Conservation (phyloP, 371 early-diverging fungal genomes). For the Umbelopsis sp. region DNA sequence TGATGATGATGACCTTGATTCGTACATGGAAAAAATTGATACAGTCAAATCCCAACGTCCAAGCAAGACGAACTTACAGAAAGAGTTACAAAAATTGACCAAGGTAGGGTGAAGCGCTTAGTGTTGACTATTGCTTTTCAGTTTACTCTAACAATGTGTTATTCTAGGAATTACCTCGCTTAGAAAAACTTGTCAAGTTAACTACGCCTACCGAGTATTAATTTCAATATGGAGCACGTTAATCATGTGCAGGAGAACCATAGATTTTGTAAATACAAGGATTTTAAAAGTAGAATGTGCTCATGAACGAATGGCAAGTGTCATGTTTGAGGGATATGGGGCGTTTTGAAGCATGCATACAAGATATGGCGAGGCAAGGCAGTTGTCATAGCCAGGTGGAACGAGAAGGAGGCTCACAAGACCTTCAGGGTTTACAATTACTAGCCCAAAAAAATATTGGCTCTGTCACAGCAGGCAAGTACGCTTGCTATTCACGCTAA, state of each 20-base stretch:
- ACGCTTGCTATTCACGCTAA: too few species aligned
- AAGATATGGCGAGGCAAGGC: too few species aligned
- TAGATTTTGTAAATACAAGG: not conserved
- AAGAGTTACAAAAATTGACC: constrained; percentile 48
- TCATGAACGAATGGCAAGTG: too few species aligned
- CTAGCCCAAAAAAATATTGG: too few species aligned
- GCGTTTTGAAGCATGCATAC: too few species aligned
- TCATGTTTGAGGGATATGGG: too few species aligned
- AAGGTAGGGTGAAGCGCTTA: constrained; percentile 38
- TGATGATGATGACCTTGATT: constrained; percentile 66
- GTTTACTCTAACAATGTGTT: not conserved
- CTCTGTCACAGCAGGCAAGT: too few species aligned
- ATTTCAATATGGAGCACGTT: not conserved
- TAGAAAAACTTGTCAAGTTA: constrained; percentile 58
- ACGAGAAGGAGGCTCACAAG: too few species aligned
- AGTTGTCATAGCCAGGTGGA: too few species aligned
- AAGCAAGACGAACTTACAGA: constrained; percentile 49
- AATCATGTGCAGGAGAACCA: too few species aligned
- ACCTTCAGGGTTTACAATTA: too few species aligned
- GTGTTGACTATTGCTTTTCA: not conserved
- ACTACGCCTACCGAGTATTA: constrained; percentile 53
- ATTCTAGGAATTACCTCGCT: constrained; percentile 52
- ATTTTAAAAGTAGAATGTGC: not conserved
- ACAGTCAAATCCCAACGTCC: constrained; percentile 30
- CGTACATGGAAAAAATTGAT: constrained; percentile 53